Conservation (phyloP, 2,329 filamentous ascomycete genomes). For the Cercospora berteroae region DNA sequence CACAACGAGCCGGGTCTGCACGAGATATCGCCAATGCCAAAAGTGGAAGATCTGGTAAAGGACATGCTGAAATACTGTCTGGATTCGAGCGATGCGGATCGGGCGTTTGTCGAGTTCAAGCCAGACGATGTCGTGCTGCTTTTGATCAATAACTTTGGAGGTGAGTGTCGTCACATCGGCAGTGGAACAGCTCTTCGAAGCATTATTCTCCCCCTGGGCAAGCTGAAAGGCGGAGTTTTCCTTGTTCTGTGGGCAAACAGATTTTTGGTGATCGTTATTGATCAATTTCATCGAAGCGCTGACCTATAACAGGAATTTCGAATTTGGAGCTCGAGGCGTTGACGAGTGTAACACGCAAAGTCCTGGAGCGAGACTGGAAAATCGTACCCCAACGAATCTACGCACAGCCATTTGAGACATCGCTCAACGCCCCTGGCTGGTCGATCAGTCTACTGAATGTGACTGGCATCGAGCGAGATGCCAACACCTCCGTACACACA, state of each 20-base stretch:
- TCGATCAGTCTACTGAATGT: slow-evolving; percentile 56
- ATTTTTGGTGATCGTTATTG: too few species aligned
- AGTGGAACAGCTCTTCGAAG: too few species aligned
- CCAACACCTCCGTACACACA: slow-evolving; percentile 41
- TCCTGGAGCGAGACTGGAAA: slow-evolving; percentile 49
- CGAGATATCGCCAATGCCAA: slow-evolving; percentile 49
- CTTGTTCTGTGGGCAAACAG: too few species aligned
- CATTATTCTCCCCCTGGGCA: not conserved
- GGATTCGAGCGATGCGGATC: slow-evolving; percentile 48
- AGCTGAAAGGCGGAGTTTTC: not conserved
- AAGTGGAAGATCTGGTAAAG: slow-evolving; percentile 49
- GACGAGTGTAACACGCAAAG: slow-evolving; percentile 42
- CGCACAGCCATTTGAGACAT: slow-evolving; percentile 52
- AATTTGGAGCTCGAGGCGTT: slow-evolving; percentile 51
- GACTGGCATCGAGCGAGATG: slow-evolving; percentile 45
- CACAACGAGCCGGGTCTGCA: slow-evolving; percentile 53
- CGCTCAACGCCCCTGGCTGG: slow-evolving; percentile 57
- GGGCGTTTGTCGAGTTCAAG: slow-evolving; percentile 51
- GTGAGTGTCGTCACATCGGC: too few species aligned
- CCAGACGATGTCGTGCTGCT: slow-evolving; percentile 47
- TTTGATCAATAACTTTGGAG: slow-evolving; percentile 52
- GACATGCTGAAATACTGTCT: slow-evolving; percentile 51
- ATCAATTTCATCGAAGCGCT: too few species aligned
- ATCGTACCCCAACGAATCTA: slow-evolving; percentile 51
- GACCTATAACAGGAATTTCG: slow-evolving; percentile 34